phyloP scores from a whole-genome alignment of 805 yeast species.

The Saccharomycopsis javanensis region DNA sequence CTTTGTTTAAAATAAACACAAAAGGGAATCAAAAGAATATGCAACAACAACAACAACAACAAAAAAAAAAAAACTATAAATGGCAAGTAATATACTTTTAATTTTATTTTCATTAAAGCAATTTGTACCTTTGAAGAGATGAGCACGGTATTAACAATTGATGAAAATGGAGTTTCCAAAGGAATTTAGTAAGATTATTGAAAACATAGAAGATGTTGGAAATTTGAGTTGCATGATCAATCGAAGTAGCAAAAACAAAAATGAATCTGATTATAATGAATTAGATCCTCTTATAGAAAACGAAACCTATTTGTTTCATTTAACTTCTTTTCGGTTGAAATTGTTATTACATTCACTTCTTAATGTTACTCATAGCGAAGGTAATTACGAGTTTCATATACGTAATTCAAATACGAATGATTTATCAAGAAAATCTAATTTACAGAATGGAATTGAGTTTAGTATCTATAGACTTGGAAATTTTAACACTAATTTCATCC shows the following conservation, averaged over 20 bases:
- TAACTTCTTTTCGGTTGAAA: background rate
- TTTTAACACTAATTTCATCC: background rate
- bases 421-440: background rate
- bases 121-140: no score
- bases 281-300: background rate
- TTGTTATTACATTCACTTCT: background rate
- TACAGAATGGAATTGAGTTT: background rate
- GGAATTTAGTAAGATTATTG: background rate
- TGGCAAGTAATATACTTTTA: no score
- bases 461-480: background rate
- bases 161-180: background rate
- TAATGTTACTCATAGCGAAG: background rate
- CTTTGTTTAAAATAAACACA: no score
- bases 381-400: background rate
- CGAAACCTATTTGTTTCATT: background rate
- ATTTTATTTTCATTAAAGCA: no score
- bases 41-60: no score
- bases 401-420: background rate
- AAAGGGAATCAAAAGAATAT: no score
- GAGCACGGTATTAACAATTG: no score
- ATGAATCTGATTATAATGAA: background rate
- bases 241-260: background rate
- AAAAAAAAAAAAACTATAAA: no score
- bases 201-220: background rate
- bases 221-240: background rate